Conservation (phyloP, 2,329 filamentous ascomycete species). For the Lachnellula arida region DNA sequence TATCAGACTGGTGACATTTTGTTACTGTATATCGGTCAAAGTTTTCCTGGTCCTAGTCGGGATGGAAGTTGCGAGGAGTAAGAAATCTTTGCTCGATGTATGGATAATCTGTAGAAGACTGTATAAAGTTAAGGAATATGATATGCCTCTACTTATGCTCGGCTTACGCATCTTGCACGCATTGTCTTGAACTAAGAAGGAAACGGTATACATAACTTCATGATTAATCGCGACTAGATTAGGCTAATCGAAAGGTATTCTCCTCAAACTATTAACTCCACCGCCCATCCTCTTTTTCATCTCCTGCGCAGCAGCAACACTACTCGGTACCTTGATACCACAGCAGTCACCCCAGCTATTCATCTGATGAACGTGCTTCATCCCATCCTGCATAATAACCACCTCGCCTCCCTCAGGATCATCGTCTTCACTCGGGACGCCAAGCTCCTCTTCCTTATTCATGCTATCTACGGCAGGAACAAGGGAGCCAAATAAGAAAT, state of each 20-base stretch:
- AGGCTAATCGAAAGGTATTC: slow-evolving; percentile 75
- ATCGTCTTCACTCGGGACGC: slow-evolving; percentile 42
- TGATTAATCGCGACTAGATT: neutral
- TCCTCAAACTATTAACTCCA: slow-evolving; percentile 55
- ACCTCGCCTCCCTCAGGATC: slow-evolving; percentile 52
- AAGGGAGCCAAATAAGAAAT: slow-evolving; percentile 88
- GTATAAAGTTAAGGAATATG: neutral
- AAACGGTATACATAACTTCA: neutral
- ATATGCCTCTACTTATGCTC: neutral
- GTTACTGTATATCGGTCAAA: neutral
- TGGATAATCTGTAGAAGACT: neutral
- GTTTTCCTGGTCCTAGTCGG: neutral
- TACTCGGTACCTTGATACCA: slow-evolving; percentile 94
- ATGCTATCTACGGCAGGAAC: slow-evolving; percentile 78
- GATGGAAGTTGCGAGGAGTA: neutral
- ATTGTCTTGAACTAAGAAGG: neutral
- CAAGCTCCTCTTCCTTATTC: slow-evolving; percentile 58
- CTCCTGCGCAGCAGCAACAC: slow-evolving; percentile 84
- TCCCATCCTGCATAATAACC: slow-evolving; percentile 60
- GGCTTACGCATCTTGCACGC: neutral
- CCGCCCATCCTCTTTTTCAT: slow-evolving; percentile 69
- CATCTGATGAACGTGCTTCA: slow-evolving; percentile 66
- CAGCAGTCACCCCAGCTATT: slow-evolving; percentile 92
- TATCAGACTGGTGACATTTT: neutral
- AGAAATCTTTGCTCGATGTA: neutral